Base-by-base conservation (phyloP, 306 rosid species). In the Dicorynia guianensis region DNA sequence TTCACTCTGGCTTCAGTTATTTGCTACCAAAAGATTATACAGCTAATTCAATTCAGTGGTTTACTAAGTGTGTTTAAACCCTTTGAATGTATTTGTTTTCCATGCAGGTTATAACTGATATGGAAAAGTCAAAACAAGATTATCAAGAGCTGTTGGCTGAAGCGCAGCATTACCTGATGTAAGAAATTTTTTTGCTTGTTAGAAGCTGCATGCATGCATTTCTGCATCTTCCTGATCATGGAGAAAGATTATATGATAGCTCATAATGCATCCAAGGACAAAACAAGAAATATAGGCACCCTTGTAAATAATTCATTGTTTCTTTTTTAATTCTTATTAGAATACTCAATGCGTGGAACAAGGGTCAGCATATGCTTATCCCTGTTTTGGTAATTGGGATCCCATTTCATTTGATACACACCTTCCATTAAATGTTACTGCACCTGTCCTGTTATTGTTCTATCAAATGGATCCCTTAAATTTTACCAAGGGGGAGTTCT, bases 101-200 rank as follows among this genome's bases (percentile, higher is more conserved):
- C 50, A 64, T 81, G 82, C 79, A 95, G 97, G 93, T 92, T 62
- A 95, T 95, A 85, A 72, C 80, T 36, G 93, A 92, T 65, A 90
- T 90, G 98, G 98, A 95, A 82, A 88, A 77, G 77, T 85, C 82
- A 44, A 95, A 95, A 87, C 94, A 87, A 78, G 89, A 87, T 30
- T 84, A 84, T 80, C 88, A 85, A 69, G 78, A 79, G 79, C 89
- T 85, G 72, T 78, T 86, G 81, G 80, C 76, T 52, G 89, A 87
- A 72, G 87, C 89, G 11, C 77, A 58, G 17, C 81, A 86, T 79
- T 82, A 89, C 79, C 81, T 90, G 76, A 82, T 17, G 99, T 95
- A 69, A 89, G 99, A 76, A 25, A 72, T 67, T 77, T 58, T 46
- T 50, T 64, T 62, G 50, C 69, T 77, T 39, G 7, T 17, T 11